These are phyloP conservation scores for Globisporangium nagaii DNA, from an alignment of 352 stramenopile genomes.

Conservation along the genomic window DNA sequence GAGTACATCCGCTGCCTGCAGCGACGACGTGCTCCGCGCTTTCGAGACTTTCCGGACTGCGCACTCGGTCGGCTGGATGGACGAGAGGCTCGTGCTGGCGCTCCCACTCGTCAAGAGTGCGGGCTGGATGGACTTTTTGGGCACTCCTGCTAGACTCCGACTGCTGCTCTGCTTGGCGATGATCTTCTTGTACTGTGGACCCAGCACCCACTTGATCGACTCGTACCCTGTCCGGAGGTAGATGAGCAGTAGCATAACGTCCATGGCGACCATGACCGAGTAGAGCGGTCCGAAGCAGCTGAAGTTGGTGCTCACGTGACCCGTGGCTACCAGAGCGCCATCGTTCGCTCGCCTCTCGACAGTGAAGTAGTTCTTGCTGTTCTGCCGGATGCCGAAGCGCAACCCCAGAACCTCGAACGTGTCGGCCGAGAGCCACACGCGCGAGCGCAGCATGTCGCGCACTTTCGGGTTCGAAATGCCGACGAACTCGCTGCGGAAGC, in stretches of 20 bases:
- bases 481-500: slow-evolving; percentile 14
- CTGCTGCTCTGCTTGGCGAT: neutral
- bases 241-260: slow-evolving; percentile 11
- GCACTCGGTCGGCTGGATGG: neutral
- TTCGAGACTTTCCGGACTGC: neutral
- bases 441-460: slow-evolving; percentile 8
- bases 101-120: neutral
- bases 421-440: slow-evolving; percentile 16
- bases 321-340: neutral
- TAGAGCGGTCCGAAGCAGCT: slow-evolving; percentile 16
- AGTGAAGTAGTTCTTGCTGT: slow-evolving; percentile 8
- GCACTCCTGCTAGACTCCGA: neutral
- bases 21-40: neutral
- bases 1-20: neutral
- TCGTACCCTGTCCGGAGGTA: slow-evolving; percentile 11
- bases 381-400: slow-evolving; percentile 16
- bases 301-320: slow-evolving; percentile 14
- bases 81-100: neutral
- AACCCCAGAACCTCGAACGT: slow-evolving; percentile 12
- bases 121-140: neutral
- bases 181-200: slow-evolving; percentile 5
- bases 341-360: neutral
- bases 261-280: slow-evolving; percentile 17
- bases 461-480: slow-evolving; percentile 13
- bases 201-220: slow-evolving; percentile 8